Evolutionary conservation across 1,284 basidiomycete species (phyloP).

Genomic region (Heimioporus retisporus): DNA sequence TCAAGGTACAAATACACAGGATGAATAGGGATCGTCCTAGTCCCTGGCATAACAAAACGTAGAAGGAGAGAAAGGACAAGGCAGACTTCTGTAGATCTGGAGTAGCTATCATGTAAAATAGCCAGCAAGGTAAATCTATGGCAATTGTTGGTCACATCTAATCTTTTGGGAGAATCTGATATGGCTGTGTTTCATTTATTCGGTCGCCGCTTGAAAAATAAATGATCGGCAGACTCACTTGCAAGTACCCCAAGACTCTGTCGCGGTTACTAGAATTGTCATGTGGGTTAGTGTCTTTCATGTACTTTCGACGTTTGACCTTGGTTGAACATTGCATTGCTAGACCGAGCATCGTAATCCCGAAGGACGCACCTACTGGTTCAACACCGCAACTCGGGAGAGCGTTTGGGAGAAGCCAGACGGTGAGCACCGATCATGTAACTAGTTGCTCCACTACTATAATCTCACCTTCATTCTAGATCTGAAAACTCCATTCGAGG

Average conservation of each 20-base stretch:
- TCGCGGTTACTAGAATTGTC: slow-evolving; percentile 6
- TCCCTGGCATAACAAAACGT: not conserved
- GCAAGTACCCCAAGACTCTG: not conserved
- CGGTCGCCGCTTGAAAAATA: slow-evolving; percentile 33
- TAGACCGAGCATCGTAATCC: slow-evolving; percentile 87
- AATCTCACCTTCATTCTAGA: slow-evolving; percentile 53
- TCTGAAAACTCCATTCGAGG: slow-evolving; percentile 89
- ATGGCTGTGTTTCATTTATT: slow-evolving; percentile 13
- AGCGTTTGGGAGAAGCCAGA: slow-evolving; percentile 93
- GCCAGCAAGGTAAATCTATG: too few species aligned
- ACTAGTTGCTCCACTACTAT: not conserved
- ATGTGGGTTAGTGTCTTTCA: slow-evolving; percentile 43
- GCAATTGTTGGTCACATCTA: too few species aligned
- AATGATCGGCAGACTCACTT: slow-evolving; percentile 15
- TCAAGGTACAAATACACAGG: slow-evolving; percentile 69
- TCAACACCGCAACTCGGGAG: slow-evolving; percentile 79
- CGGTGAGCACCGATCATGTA: slow-evolving; percentile 55
- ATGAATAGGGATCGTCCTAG: slow-evolving; percentile 29
- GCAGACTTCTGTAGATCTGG: not conserved
- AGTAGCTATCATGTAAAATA: too few species aligned
- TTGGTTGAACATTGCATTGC: slow-evolving; percentile 14
- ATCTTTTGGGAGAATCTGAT: too few species aligned
- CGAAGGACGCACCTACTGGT: slow-evolving; percentile 90
- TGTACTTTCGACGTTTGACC: not conserved
- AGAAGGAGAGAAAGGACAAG: not conserved